Percentiles rank a stretch among this genome's conserved stretches.
Evolutionary conservation across 2,329 filamentous ascomycete species (phyloP).

Genomic region (Zelopaecilomyces penicillatus): DNA sequence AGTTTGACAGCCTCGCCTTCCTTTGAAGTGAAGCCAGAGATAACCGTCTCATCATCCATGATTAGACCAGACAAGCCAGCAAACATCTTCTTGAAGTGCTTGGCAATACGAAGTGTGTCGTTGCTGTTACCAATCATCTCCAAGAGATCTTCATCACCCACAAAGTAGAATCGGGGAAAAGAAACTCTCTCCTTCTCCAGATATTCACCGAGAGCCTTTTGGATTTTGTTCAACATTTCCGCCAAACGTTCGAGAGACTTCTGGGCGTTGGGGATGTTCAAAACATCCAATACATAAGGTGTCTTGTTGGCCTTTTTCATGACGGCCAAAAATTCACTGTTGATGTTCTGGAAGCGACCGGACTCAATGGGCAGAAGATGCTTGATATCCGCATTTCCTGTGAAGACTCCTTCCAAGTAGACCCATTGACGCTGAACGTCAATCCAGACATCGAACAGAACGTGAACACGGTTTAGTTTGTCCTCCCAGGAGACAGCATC

Average conservation of each 20-base stretch:
- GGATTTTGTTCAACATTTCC: conserved; percentile 97
- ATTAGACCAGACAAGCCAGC: conserved; percentile 84
- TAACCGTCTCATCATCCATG: conserved; percentile 84
- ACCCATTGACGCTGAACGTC: conserved; percentile 99
- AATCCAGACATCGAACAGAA: conserved; percentile 99
- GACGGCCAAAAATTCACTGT: conserved; percentile 95
- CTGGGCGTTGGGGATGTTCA: conserved; percentile 91
- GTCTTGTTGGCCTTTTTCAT: conserved; percentile 99
- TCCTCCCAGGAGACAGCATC: conserved; percentile 97
- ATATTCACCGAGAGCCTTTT: conserved; percentile 97
- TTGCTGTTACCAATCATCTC: conserved; percentile 99
- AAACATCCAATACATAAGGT: conserved; percentile 88
- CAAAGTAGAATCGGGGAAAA: conserved; percentile 98
- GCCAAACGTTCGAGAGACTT: conserved; percentile 91
- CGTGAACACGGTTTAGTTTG: conserved; percentile 92
- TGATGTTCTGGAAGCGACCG: conserved; percentile 96
- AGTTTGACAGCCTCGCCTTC: conserved; percentile 84
- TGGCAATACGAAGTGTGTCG: conserved; percentile 89
- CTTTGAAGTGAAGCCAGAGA: conserved; percentile 88
- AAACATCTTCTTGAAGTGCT: conserved; percentile 99
- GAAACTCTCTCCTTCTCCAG: conserved; percentile 95
- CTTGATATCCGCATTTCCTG: conserved; percentile 97
- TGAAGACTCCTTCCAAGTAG: conserved; percentile 97
- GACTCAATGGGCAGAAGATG: conserved; percentile 94
- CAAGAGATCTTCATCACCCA: conserved; percentile 93